These are phyloP conservation scores for Globisporangium camurandrum DNA, from an alignment of 352 stramenopile genomes.

Conservation along the genomic window DNA sequence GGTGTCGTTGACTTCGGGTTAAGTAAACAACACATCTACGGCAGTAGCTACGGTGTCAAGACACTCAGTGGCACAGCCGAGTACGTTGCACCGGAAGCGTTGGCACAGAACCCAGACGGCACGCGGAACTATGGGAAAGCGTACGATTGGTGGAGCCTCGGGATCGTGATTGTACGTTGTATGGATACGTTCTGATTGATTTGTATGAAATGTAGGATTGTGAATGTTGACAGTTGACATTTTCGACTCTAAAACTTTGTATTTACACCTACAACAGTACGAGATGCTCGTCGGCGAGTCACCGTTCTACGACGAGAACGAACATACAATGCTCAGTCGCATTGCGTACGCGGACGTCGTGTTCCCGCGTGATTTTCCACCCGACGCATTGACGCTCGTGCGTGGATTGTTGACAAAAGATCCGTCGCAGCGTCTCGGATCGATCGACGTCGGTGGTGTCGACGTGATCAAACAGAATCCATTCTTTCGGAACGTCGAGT, in stretches of 20 bases:
- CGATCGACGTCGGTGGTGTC: conserved; percentile 53
- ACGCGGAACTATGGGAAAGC: conserved; percentile 82
- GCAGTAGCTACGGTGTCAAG: conserved; percentile 78
- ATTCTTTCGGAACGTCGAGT: conserved; percentile 76
- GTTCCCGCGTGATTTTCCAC: conserved; percentile 71
- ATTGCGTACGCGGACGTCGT: conserved; percentile 75
- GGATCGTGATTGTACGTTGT: conserved; percentile 74
- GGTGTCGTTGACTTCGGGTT: conserved; percentile 85
- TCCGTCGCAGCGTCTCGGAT: conserved; percentile 55
- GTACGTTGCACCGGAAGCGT: conserved; percentile 80
- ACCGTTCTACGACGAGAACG: conserved; percentile 86
- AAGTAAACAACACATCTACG: conserved; percentile 86
- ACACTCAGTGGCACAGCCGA: conserved; percentile 81
- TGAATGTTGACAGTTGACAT: neutral
- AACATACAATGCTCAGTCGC: conserved; percentile 82
- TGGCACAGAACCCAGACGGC: conserved; percentile 73
- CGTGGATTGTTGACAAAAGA: conserved; percentile 70
- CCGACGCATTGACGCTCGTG: conserved; percentile 68
- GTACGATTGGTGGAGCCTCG: conserved; percentile 88
- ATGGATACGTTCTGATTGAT: neutral
- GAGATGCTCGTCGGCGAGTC: conserved; percentile 84
- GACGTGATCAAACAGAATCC: conserved; percentile 60
- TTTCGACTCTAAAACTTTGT: too few species aligned
- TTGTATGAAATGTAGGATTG: neutral
- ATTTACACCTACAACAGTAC: too few species aligned